These are phyloP conservation scores for Aphanocladium album DNA, from an alignment of 2,329 filamentous ascomycete genomes.

Conservation along the genomic window DNA sequence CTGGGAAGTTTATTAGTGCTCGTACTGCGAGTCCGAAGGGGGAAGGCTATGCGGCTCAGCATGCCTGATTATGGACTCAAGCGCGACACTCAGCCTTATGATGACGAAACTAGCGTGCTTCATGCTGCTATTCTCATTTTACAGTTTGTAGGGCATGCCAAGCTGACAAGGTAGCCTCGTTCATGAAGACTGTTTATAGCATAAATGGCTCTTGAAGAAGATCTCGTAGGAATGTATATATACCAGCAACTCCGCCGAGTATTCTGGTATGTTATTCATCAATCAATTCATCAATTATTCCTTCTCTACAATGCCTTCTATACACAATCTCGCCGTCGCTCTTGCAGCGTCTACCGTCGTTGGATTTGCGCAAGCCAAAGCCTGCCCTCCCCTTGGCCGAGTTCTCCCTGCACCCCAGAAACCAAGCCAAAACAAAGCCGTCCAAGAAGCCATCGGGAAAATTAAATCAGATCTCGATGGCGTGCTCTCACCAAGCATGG, in stretches of 20 bases:
- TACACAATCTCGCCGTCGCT: neutral
- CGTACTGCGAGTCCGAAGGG: neutral
- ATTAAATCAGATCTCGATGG: conserved; percentile 23
- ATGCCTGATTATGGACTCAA: neutral
- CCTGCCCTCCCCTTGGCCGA: conserved; percentile 38
- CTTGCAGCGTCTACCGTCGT: conserved; percentile 16
- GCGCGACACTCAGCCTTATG: neutral
- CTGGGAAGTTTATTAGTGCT: neutral
- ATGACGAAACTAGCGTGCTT: neutral
- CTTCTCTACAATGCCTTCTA: neutral
- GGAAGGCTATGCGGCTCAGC: neutral
- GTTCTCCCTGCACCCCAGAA: conserved; percentile 33
- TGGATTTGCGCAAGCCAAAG: conserved; percentile 25
- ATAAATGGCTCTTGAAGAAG: neutral
- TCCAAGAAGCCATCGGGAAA: conserved; percentile 23
- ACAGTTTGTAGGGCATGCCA: neutral
- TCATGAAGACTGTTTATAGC: neutral
- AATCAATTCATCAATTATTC: neutral
- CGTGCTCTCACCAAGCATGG: conserved; percentile 22
- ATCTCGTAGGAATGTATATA: neutral
- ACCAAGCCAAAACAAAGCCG: conserved; percentile 26
- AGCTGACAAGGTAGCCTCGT: neutral
- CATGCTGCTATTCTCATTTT: neutral
- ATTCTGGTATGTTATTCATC: too few relatives aligned
- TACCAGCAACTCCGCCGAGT: neutral